Base-by-base conservation (phyloP, 768 basidiomycete species). In the Lepiota brunneoincarnata region DNA sequence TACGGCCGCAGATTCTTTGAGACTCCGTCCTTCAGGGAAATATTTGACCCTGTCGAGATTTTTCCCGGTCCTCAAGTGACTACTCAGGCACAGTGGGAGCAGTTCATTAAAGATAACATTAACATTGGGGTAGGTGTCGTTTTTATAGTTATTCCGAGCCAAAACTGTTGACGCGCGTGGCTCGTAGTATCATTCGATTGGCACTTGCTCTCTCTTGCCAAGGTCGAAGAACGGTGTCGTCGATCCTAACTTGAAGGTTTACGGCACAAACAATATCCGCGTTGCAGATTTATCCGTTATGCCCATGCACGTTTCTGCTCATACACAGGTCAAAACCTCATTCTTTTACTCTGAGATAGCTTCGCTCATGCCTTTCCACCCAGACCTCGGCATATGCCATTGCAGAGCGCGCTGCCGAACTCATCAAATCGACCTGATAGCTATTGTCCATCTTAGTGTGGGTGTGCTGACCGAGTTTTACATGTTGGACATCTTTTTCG, bases 321-420 rank as follows among this genome's bases (percentile, higher is more conserved):
- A 79, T 56, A 53, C 51, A 1, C 51, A 53, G 36, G 51, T 53
- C 31, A 5, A 42, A 1, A 23, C 20, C 10, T 4, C 31, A 15
- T 28, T 37, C 18, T 15, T 36, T 17, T 9, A 15, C 12, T 45
- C 7, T 17, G 12, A 42, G 24, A 28, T 18, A 7, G 15, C 26
- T n/a, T 38, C 26, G 4, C 42, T 20, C n/a, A 21, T 39, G n/a
- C 21, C 17, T 15, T 21, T 18, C 6, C 3, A 53, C 79, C 50
- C 71, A 70, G 28, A 70, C 75, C 11, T 78, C 80, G 51, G 61
- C 80, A 34, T 82, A 79, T 59, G 79, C 76, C 18, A 69, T 83
- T n/a, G 79, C 79, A 6, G 80, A 81, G 67, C 79, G 80, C 61
- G 79, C 78, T 15, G 79, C 77, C 3, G 75, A 77, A 55, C 58